A percentile compares a stretch with the other conserved stretches of the same genome.
Evolutionary conservation across 306 rosid genomes (phyloP).

Genomic region (Ceratonia siliqua): DNA sequence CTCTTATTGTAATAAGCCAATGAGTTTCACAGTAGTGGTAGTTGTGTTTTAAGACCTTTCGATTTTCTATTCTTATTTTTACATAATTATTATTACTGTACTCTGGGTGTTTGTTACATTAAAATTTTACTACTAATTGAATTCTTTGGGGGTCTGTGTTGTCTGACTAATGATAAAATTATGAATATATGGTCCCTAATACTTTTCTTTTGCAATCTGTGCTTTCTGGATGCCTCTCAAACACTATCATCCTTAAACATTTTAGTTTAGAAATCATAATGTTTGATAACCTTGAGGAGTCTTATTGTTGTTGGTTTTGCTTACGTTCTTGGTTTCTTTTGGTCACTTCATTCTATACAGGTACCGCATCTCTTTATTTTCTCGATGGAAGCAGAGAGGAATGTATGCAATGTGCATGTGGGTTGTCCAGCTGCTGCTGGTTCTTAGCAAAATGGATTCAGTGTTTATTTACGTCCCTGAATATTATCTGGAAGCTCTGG

Average conservation of each 20-base stretch:
- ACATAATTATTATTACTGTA: neutral
- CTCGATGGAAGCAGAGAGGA: slow-evolving; percentile 96
- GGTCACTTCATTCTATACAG: slow-evolving; percentile 44
- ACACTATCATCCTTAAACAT: neutral
- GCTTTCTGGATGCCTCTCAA: slow-evolving; percentile 24
- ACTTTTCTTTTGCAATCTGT: slow-evolving; percentile 13
- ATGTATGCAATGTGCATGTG: slow-evolving; percentile 98
- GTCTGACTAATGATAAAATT: neutral
- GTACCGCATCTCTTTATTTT: slow-evolving; percentile 77
- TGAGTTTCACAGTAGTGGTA: neutral
- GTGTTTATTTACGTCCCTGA: slow-evolving; percentile 85
- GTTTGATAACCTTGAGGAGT: neutral
- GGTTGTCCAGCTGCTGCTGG: slow-evolving; percentile 92
- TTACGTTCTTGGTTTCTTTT: neutral
- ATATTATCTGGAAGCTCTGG: slow-evolving; percentile 89
- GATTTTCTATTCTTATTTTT: neutral
- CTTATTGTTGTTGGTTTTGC: slow-evolving; percentile 2
- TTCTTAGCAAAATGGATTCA: slow-evolving; percentile 80
- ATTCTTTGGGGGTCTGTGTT: neutral
- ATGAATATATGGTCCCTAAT: neutral
- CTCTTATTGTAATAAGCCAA: neutral
- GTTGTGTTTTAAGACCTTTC: slow-evolving; percentile 23
- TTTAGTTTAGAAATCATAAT: neutral
- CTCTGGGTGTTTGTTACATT: neutral
- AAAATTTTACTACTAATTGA: slow-evolving; percentile 4